These are phyloP conservation scores for Niveomyces coronatus DNA, from an alignment of 2,329 filamentous ascomycete species.

Conservation along the genomic window DNA sequence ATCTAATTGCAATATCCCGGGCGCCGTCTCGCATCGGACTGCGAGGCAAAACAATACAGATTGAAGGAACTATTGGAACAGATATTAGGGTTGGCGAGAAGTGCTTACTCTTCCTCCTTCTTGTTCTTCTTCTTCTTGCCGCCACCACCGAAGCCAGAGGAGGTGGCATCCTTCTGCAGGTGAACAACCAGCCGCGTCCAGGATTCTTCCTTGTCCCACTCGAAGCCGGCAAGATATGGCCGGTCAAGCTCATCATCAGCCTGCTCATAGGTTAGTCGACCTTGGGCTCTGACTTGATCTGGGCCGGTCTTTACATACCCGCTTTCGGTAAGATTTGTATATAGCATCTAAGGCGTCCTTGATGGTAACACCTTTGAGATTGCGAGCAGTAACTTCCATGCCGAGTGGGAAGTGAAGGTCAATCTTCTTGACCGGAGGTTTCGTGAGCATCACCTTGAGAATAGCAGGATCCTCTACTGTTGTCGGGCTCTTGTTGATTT, in stretches of 20 bases:
- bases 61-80: conserved; percentile 31
- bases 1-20: conserved; percentile 35
- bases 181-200: conserved; percentile 84
- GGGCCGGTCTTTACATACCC: conserved; percentile 44
- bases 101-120: conserved; percentile 31
- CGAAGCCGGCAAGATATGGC: conserved; percentile 85
- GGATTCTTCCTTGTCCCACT: conserved; percentile 90
- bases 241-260: conserved; percentile 82
- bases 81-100: conserved; percentile 20
- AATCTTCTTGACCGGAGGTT: conserved; percentile 83
- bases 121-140: conserved; percentile 59
- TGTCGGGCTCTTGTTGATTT: conserved; percentile 77
- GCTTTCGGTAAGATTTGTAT: conserved; percentile 94
- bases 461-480: conserved; percentile 74
- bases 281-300: neutral
- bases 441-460: conserved; percentile 71
- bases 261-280: conserved; percentile 33
- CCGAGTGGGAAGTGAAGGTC: conserved; percentile 86
- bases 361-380: conserved; percentile 90
- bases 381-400: conserved; percentile 78
- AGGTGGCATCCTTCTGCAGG: conserved; percentile 60
- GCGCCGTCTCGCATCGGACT: conserved; percentile 31
- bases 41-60: conserved; percentile 28
- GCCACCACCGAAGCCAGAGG: conserved; percentile 30
- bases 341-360: conserved; percentile 95